phyloP scores from a whole-genome alignment of 2,329 filamentous ascomycete genomes.

The Colletotrichum truncatum region DNA sequence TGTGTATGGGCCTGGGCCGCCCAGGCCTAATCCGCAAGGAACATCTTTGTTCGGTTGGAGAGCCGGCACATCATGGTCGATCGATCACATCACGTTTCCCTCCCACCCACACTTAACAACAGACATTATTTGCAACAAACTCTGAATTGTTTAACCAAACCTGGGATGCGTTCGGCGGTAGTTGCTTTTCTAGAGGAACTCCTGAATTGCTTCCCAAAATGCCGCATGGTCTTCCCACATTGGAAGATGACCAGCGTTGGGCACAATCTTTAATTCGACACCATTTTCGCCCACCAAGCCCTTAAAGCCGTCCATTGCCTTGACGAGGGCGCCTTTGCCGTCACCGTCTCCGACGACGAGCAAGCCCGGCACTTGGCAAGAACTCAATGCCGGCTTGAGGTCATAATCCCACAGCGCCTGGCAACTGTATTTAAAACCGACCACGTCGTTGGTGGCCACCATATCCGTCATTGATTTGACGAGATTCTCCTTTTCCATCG shows the following conservation, averaged over 20 bases:
- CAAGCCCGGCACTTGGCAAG: slow-evolving; percentile 66
- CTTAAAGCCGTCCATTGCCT: slow-evolving; percentile 82
- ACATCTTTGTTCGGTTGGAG: slow-evolving; percentile 5
- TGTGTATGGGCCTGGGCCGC: neutral
- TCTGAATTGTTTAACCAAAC: neutral
- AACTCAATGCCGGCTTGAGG: slow-evolving; percentile 64
- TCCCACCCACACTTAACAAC: neutral
- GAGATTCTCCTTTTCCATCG: slow-evolving; percentile 52
- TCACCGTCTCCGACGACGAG: slow-evolving; percentile 80
- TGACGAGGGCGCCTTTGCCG: slow-evolving; percentile 74
- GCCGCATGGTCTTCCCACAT: slow-evolving; percentile 80
- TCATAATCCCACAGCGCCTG: slow-evolving; percentile 79
- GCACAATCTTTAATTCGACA: slow-evolving; percentile 70
- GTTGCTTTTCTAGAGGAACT: slow-evolving; percentile 57
- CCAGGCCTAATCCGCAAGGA: neutral
- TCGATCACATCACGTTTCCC: neutral
- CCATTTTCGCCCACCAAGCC: slow-evolving; percentile 62
- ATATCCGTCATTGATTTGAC: slow-evolving; percentile 72
- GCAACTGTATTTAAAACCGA: slow-evolving; percentile 74
- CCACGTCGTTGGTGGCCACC: slow-evolving; percentile 74
- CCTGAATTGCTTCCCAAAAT: slow-evolving; percentile 71
- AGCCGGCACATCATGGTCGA: slow-evolving; percentile 4
- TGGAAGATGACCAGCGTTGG: slow-evolving; percentile 80
- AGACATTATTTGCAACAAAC: neutral
- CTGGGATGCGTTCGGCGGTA: neutral